Conservation (phyloP, 345 rosid species). For the Hibiscus tridactylites region DNA sequence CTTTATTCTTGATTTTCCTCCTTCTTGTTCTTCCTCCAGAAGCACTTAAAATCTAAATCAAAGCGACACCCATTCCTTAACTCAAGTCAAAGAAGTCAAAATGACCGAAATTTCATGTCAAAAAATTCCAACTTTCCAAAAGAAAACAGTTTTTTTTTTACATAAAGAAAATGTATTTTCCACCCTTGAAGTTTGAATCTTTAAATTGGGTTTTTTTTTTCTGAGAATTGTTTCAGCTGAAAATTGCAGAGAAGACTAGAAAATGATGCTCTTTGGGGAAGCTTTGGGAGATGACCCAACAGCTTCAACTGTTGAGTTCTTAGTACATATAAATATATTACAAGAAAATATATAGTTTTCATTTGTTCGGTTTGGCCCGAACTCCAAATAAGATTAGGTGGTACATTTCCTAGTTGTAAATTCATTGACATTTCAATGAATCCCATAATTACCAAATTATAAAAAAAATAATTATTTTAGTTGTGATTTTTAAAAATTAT, state of each 20-base stretch:
- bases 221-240: slow-evolving; percentile 2
- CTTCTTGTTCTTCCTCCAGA: not conserved
- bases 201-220: not conserved
- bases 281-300: not conserved
- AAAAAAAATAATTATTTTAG: too few relatives aligned
- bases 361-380: too few relatives aligned
- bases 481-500: too few relatives aligned
- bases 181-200: not conserved
- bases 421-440: too few relatives aligned
- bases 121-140: slow-evolving; percentile 2
- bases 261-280: not conserved
- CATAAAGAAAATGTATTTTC: not conserved
- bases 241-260: not conserved
- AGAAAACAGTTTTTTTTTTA: not conserved
- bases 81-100: slow-evolving; percentile 4
- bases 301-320: not conserved
- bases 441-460: too few relatives aligned
- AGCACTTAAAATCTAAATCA: slow-evolving; percentile 23
- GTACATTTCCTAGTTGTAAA: too few relatives aligned
- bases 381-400: too few relatives aligned
- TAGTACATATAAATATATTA: not conserved
- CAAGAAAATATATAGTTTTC: slow-evolving; percentile 10
- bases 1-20: slow-evolving; percentile 4
- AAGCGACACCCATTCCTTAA: slow-evolving; percentile 19
- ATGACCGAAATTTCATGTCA: slow-evolving; percentile 38